These are phyloP conservation scores for Suillus hirtellus DNA, from an alignment of 768 basidiomycete species.

Conservation along the genomic window DNA sequence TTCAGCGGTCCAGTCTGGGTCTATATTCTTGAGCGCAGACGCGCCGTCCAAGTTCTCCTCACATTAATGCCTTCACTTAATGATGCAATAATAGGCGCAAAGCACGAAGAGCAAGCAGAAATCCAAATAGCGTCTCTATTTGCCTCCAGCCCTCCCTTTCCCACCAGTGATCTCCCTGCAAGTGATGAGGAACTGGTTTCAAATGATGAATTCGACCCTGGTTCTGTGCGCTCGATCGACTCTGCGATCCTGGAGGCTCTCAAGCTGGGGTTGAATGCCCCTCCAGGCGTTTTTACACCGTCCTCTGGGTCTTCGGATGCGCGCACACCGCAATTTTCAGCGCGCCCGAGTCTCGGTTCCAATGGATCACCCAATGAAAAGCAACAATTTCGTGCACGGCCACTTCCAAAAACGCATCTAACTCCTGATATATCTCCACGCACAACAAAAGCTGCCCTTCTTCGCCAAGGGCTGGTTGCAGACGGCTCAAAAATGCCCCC, in stretches of 20 bases:
- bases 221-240: constrained; percentile 43
- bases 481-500: constrained; percentile 32
- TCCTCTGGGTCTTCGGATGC: constrained; percentile 25
- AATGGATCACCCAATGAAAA: constrained; percentile 45
- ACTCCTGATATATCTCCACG: constrained; percentile 76
- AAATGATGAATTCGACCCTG: constrained; percentile 35
- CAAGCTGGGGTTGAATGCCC: constrained; percentile 43
- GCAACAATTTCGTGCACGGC: constrained; percentile 62
- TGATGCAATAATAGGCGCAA: constrained; percentile 71
- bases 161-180: constrained; percentile 60
- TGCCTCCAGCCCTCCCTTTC: constrained; percentile 81
- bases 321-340: constrained; percentile 23
- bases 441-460: constrained; percentile 69
- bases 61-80: constrained; percentile 64
- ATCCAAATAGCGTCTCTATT: constrained; percentile 78
- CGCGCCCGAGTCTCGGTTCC: constrained; percentile 35
- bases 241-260: constrained; percentile 50
- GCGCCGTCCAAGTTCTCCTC: constrained; percentile 78
- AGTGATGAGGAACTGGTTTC: constrained; percentile 32
- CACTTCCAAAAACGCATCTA: constrained; percentile 59
- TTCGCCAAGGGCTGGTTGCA: constrained; percentile 61
- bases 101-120: constrained; percentile 68
- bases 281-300: constrained; percentile 42
- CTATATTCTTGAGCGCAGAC: constrained; percentile 81
- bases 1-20: constrained; percentile 86